Evolutionary conservation across 495 filamentous ascomycete genomes (phyloP).

Genomic region (Neurospora sp.): DNA sequence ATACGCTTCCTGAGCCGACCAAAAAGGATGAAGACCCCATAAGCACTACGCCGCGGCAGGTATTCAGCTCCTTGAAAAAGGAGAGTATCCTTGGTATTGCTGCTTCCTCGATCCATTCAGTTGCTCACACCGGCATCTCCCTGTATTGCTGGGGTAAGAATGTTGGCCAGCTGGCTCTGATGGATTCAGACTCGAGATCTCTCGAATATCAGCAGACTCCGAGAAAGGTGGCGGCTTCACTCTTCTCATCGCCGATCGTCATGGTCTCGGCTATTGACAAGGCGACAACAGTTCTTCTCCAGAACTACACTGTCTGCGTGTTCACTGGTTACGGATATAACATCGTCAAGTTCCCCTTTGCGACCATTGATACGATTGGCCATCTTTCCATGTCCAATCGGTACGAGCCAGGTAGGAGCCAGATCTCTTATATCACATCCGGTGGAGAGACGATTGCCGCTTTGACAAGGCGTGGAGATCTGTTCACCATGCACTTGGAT

Average conservation of each 20-base stretch:
- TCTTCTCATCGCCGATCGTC: conserved; percentile 66
- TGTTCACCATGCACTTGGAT: conserved; percentile 70
- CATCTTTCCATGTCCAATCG: conserved; percentile 53
- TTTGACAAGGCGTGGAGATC: conserved; percentile 68
- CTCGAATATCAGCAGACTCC: conserved; percentile 73
- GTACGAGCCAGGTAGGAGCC: conserved; percentile 52
- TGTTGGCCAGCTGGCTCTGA: conserved; percentile 83
- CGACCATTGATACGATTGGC: conserved; percentile 56
- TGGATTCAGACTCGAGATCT: conserved; percentile 88
- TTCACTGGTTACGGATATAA: conserved; percentile 91
- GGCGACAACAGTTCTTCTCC: conserved; percentile 75
- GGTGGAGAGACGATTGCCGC: conserved; percentile 88
- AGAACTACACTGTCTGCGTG: conserved; percentile 81
- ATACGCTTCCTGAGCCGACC: conserved; percentile 45
- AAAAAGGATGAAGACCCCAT: conserved; percentile 69
- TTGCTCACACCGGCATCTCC: conserved; percentile 69
- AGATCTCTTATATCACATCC: conserved; percentile 63
- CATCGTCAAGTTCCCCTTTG: conserved; percentile 66
- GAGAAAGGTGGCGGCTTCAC: conserved; percentile 74
- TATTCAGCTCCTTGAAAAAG: conserved; percentile 82
- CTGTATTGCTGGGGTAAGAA: conserved; percentile 95
- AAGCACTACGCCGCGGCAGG: conserved; percentile 70
- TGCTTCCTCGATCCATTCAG: conserved; percentile 86
- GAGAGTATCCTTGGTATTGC: conserved; percentile 74
- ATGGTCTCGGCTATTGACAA: conserved; percentile 83